Evolutionary conservation across 2,329 filamentous ascomycete species (phyloP), one percentile per base, ranked within the genome.

Genomic region (Penicillium hesseltinei): DNA sequence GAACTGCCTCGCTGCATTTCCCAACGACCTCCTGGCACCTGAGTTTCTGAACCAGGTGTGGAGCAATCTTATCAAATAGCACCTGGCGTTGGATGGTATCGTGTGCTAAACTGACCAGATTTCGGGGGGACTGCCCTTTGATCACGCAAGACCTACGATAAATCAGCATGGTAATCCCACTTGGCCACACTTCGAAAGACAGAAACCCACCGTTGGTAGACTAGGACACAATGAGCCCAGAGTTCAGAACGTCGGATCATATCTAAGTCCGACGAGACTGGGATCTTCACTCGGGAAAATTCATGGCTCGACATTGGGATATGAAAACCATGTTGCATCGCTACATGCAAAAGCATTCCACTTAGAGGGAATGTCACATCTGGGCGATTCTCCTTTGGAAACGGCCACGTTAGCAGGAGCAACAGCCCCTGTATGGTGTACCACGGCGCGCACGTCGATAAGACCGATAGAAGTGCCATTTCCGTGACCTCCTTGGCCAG

Each of bases 281-380:
- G 65, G 9, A 72, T 64, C 39, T 70, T 74, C 15, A 68, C 65
- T 38, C 69, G 71, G 11, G 70, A 72, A 51, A 77, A 78, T 29
- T 78, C 76, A 51, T 78, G 75, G 53, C 73, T 75, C 3, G 75
- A 74, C 62, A 75, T 71, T 0, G 76, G 76, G 8, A 77, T 73
- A 56, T 78, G 76, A 8, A 77, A 61, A 0, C 75, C 76, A 48
- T 77, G 73, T 58, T 75, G 73, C 73, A 77, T 78, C 13, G 75
- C 75, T 46, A 76, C 68, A 48, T 78, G 75, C n/a, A 78, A 46
- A 13, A 77, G 55, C 50, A 73, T 66, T 0, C 73, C 76, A 36
- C 68, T 70, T 17, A 78, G 51, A 1, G 73, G 68, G 29, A 75
- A 78, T 0, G 67, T 69, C 23, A 72, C 57, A 51, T 78, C 75